Percentiles rank a stretch among this genome's conserved stretches.
These are phyloP conservation scores for Passiflora organensis DNA, from an alignment of 345 rosid species.

Conservation along the genomic window DNA sequence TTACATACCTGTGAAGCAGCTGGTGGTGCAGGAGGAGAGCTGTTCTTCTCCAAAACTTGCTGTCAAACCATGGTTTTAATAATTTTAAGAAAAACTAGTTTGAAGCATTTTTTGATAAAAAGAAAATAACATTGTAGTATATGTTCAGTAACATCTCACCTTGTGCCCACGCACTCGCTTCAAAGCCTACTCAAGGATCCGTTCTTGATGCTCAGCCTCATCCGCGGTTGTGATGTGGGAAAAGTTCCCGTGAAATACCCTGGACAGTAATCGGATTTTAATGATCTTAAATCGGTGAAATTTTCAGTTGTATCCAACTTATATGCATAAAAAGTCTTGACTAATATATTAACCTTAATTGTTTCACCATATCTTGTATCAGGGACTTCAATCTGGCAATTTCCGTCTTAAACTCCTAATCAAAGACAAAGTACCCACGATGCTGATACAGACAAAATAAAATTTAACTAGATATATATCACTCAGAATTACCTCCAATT, in stretches of 20 bases:
- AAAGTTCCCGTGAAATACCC: conserved; percentile 34
- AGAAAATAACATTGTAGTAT: neutral
- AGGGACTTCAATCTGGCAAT: conserved; percentile 19
- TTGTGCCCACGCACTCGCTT: conserved; percentile 24
- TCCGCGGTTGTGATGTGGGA: conserved; percentile 24
- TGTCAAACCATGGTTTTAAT: conserved; percentile 7
- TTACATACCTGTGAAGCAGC: conserved; percentile 20
- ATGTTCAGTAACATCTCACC: conserved; percentile 9
- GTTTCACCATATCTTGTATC: conserved; percentile 29
- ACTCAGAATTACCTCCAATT: conserved; percentile 25
- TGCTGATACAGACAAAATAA: no score
- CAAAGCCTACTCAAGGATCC: conserved; percentile 30
- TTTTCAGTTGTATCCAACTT: neutral
- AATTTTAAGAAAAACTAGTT: neutral
- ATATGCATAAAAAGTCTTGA: neutral
- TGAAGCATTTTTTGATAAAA: neutral
- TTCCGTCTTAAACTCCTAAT: conserved; percentile 30
- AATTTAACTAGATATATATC: no score
- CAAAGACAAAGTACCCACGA: no score
- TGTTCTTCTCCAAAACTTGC: conserved; percentile 25
- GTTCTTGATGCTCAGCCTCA: conserved; percentile 32
- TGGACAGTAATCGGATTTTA: conserved; percentile 1
- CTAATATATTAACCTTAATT: conserved; percentile 24
- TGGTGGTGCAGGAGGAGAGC: conserved; percentile 8
- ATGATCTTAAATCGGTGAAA: neutral